Evolutionary conservation across 2,329 filamentous ascomycete genomes (phyloP).

Genomic region (Colletotrichum phormii): DNA sequence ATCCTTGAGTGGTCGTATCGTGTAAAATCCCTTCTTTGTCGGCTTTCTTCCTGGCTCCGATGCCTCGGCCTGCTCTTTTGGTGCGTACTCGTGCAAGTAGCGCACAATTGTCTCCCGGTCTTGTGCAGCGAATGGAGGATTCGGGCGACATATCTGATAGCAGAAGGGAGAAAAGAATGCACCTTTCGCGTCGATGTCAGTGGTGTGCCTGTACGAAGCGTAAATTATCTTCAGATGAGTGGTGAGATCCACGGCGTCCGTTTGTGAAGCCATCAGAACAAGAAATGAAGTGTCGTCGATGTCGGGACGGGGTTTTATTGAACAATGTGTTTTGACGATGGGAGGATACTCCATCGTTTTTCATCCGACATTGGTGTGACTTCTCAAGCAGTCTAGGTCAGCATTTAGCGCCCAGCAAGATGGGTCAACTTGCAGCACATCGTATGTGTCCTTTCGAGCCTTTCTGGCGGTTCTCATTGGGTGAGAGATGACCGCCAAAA

Average conservation of each 20-base stretch:
- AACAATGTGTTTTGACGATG: no score
- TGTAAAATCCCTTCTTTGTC: slow-evolving; percentile 30
- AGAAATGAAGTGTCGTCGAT: not conserved
- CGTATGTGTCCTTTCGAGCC: not conserved
- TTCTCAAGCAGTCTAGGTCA: not conserved
- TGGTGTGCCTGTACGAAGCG: slow-evolving; percentile 20
- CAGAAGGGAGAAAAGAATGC: slow-evolving; percentile 15
- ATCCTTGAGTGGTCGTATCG: slow-evolving; percentile 35
- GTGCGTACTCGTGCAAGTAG: slow-evolving; percentile 39
- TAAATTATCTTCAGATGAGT: slow-evolving; percentile 5
- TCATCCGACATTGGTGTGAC: no score
- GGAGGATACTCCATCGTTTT: not conserved
- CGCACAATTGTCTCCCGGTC: slow-evolving; percentile 41
- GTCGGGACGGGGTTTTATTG: not conserved
- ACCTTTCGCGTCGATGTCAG: slow-evolving; percentile 16
- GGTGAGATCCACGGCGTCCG: not conserved
- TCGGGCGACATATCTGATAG: slow-evolving; percentile 40
- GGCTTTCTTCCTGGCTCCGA: not conserved
- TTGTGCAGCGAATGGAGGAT: slow-evolving; percentile 40
- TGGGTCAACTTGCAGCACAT: not conserved
- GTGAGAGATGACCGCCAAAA: not conserved
- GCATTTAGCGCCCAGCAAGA: slow-evolving; percentile 15
- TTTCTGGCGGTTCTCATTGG: not conserved
- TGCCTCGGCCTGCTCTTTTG: not conserved
- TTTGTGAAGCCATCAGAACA: slow-evolving; percentile 3